Conservation (phyloP, 306 rosid genomes). For the Dryas drummondii region DNA sequence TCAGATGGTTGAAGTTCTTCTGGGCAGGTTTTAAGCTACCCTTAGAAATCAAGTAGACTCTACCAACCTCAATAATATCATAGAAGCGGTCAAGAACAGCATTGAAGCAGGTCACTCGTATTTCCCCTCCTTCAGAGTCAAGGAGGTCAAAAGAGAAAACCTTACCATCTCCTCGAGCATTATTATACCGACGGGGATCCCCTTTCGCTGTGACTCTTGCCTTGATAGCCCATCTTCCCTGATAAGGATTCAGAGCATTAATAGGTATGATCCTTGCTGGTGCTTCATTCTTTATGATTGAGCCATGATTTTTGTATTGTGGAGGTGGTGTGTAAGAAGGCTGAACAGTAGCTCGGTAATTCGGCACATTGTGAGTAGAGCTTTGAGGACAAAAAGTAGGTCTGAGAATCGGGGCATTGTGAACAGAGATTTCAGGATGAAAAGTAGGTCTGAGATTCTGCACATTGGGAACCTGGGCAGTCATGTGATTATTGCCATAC, state of each 20-base stretch:
- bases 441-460: conserved; percentile 66
- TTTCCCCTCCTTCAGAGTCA: conserved; percentile 97
- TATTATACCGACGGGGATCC: conserved; percentile 89
- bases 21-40: conserved; percentile 93
- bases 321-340: conserved; percentile 89
- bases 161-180: conserved; percentile 97
- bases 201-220: conserved; percentile 98
- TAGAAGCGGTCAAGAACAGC: conserved; percentile 91
- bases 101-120: conserved; percentile 92
- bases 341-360: conserved; percentile 73
- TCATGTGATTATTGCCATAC: conserved; percentile 30
- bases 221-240: conserved; percentile 97
- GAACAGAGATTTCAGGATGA: conserved; percentile 42
- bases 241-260: conserved; percentile 87
- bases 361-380: conserved; percentile 24
- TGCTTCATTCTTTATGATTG: conserved; percentile 88
- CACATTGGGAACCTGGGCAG: conserved; percentile 35
- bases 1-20: conserved; percentile 91
- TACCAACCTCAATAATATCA: conserved; percentile 76
- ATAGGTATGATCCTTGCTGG: conserved; percentile 88
- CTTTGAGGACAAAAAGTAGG: conserved; percentile 1
- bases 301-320: conserved; percentile 63
- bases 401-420: background rate
- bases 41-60: conserved; percentile 86
- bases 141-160: conserved; percentile 96